A percentile compares a stretch with the other conserved stretches of the same genome.
Conservation (phyloP, 495 filamentous ascomycete genomes). For the Parathielavia hyrcaniae region DNA sequence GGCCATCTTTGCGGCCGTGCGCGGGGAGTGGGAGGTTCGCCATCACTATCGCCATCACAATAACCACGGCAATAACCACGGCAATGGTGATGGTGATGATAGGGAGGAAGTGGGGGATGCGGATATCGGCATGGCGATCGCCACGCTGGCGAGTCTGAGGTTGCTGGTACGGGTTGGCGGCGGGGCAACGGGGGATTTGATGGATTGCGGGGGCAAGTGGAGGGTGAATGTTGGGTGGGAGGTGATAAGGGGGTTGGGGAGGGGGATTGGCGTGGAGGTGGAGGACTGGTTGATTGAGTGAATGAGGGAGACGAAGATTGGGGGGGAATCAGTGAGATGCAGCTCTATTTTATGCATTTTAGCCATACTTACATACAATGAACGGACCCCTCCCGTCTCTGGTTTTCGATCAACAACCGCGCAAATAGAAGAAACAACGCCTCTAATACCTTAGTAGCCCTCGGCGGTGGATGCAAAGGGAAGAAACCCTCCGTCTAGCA, state of each 20-base stretch:
- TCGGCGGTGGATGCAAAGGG: neutral
- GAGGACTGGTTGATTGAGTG: constrained; percentile 64
- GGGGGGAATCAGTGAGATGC: neutral
- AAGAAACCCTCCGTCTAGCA: too few species aligned
- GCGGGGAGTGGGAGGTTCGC: constrained; percentile 59
- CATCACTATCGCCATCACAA: constrained; percentile 10
- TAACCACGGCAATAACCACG: neutral
- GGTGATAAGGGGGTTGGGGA: constrained; percentile 54
- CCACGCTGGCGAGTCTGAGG: constrained; percentile 72
- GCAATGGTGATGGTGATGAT: constrained; percentile 14
- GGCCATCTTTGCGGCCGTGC: constrained; percentile 77
- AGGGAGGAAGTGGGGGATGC: constrained; percentile 43
- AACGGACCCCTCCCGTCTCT: neutral
- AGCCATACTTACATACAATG: neutral
- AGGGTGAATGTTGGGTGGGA: constrained; percentile 73
- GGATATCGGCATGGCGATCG: constrained; percentile 65
- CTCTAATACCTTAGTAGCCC: neutral
- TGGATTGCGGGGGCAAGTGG: constrained; percentile 65
- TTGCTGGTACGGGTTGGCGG: constrained; percentile 59
- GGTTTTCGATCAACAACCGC: neutral
- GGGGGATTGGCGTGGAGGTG: constrained; percentile 65
- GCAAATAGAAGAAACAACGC: neutral
- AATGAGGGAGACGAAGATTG: neutral
- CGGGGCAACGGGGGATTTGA: constrained; percentile 39
- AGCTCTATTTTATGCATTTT: neutral